These are phyloP conservation scores for Adansonia digitata DNA, from an alignment of 345 rosid species.

Conservation along the genomic window DNA sequence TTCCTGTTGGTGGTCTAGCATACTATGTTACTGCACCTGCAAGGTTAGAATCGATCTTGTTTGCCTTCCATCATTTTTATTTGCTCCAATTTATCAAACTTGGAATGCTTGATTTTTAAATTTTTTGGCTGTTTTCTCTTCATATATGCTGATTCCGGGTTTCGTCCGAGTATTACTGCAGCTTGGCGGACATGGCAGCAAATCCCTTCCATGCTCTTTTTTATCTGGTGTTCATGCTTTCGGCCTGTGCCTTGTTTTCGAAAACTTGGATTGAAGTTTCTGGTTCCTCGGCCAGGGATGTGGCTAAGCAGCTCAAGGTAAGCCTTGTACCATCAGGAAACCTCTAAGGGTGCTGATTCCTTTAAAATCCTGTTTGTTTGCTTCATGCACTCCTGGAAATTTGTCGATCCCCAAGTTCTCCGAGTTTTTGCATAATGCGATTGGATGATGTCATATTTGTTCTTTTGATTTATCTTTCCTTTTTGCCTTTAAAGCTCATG, in stretches of 20 bases:
- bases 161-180: constrained; percentile 17
- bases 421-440: no score
- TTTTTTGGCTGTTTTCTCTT: not conserved
- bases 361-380: no score
- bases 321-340: no score
- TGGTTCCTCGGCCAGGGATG: constrained; percentile 78
- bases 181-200: constrained; percentile 68
- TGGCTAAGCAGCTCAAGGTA: constrained; percentile 84
- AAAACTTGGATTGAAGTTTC: constrained; percentile 83
- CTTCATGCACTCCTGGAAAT: no score
- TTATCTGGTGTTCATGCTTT: constrained; percentile 69
- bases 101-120: not conserved
- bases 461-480: no score
- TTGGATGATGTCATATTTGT: no score
- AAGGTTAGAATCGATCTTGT: constrained; percentile 24
- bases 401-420: no score
- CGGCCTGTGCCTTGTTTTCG: constrained; percentile 74
- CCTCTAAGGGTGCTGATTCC: no score
- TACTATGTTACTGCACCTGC: constrained; percentile 70
- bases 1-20: constrained; percentile 71
- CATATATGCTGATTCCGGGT: not conserved
- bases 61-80: not conserved
- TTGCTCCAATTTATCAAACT: not conserved
- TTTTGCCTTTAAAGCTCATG: no score
- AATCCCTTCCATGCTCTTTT: constrained; percentile 74